Conservation (phyloP, 1,284 basidiomycete species). For the Cryptococcus amylolentus region DNA sequence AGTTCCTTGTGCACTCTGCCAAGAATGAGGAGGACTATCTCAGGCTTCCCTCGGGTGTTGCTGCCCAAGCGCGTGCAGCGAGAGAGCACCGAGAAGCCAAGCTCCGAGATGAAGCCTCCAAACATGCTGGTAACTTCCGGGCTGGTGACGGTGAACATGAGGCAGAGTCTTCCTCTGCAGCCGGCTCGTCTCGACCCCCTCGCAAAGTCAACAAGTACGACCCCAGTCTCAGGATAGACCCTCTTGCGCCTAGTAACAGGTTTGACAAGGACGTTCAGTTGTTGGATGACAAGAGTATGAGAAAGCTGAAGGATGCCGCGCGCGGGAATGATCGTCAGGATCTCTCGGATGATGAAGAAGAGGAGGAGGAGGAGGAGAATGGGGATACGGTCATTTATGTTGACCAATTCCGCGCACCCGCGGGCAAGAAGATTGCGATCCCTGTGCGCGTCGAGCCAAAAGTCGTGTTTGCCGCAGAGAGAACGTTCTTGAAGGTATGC, state of each 20-base stretch:
- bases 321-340: constrained; percentile 48
- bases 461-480: constrained; percentile 87
- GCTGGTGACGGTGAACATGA: neutral
- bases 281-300: constrained; percentile 39
- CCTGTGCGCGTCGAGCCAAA: constrained; percentile 96
- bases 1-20: constrained; percentile 63
- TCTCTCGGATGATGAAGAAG: constrained; percentile 43
- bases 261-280: constrained; percentile 66
- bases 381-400: constrained; percentile 54
- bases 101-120: constrained; percentile 57
- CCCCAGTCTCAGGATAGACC: constrained; percentile 68
- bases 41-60: constrained; percentile 65
- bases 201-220: constrained; percentile 33
- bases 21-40: constrained; percentile 73
- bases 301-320: constrained; percentile 60
- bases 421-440: constrained; percentile 85
- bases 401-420: constrained; percentile 72
- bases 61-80: constrained; percentile 76
- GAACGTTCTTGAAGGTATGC: constrained; percentile 54
- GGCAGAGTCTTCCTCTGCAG: neutral
- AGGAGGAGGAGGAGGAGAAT: constrained; percentile 39
- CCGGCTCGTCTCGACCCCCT: neutral
- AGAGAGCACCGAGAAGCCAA: constrained; percentile 75
- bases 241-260: constrained; percentile 70
- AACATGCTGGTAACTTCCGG: constrained; percentile 11